Conservation (phyloP, 176 grass and related monocot genomes). For the Hyparrhenia diplandra region DNA sequence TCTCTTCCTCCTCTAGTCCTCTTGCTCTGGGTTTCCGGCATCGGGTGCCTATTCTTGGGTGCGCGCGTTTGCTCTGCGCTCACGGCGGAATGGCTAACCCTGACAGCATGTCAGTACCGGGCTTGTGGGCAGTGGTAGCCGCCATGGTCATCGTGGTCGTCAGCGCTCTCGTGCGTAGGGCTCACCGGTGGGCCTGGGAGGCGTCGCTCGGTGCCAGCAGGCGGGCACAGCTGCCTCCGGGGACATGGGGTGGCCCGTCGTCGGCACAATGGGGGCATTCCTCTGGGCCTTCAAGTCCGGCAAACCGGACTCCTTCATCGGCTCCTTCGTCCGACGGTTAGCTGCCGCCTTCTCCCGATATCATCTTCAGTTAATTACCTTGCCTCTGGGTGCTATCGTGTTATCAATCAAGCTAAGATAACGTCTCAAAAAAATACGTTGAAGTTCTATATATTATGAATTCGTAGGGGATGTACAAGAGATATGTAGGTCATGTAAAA, state of each 20-base stretch:
- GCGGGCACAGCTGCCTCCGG: constrained; percentile 53
- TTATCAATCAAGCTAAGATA: too few relatives aligned
- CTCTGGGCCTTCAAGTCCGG: constrained; percentile 52
- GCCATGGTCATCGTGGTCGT: neutral
- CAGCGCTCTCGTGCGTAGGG: neutral
- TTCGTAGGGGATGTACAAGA: too few relatives aligned
- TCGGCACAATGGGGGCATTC: constrained; percentile 80
- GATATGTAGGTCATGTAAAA: too few relatives aligned
- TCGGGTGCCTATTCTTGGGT: too few relatives aligned
- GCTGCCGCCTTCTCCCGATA: neutral
- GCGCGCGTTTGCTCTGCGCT: too few relatives aligned
- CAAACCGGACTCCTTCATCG: constrained; percentile 77
- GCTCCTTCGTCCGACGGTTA: constrained; percentile 58
- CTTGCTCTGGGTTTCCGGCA: too few relatives aligned
- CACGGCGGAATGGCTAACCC: too few relatives aligned
- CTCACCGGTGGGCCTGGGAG: constrained; percentile 43
- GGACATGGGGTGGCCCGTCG: constrained; percentile 74
- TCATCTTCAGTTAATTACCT: neutral
- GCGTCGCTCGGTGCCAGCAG: constrained; percentile 24
- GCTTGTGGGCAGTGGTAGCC: neutral
- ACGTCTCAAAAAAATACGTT: too few relatives aligned
- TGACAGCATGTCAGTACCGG: too few relatives aligned
- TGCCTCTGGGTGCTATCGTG: too few relatives aligned
- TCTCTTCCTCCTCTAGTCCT: too few relatives aligned
- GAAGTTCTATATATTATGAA: too few relatives aligned